Conservation (phyloP, 2,329 filamentous ascomycete genomes). For the Coccinonectria pachysandricola region DNA sequence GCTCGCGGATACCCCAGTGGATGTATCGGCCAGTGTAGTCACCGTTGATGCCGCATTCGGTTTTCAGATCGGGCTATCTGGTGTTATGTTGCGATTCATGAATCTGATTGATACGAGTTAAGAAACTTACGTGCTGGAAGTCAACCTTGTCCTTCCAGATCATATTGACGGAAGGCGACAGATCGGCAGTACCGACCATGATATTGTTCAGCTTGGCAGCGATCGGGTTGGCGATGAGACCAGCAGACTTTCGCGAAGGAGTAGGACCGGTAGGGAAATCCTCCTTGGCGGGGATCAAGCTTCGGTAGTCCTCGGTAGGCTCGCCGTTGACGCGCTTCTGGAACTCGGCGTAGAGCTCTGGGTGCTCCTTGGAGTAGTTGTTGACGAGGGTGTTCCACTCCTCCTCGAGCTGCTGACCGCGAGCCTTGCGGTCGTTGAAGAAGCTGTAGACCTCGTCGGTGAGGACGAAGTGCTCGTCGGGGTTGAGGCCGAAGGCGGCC, state of each 20-base stretch:
- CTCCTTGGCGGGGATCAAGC: constrained; percentile 34
- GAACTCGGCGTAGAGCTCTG: constrained; percentile 41
- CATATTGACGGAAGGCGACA: constrained; percentile 45
- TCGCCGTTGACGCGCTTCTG: constrained; percentile 35
- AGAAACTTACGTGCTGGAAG: constrained; percentile 31
- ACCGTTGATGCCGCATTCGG: constrained; percentile 41
- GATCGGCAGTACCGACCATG: constrained; percentile 44
- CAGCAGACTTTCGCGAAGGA: constrained; percentile 38
- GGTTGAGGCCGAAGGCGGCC: constrained; percentile 22
- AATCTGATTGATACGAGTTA: not conserved
- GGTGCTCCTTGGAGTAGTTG: constrained; percentile 33
- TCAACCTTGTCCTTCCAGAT: constrained; percentile 41
- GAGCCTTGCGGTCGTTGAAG: constrained; percentile 34
- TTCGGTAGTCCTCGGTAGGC: constrained; percentile 36
- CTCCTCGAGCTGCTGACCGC: constrained; percentile 34
- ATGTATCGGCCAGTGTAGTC: constrained; percentile 45
- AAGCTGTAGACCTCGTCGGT: constrained; percentile 38
- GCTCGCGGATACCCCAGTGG: constrained; percentile 50
- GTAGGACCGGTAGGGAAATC: constrained; percentile 36
- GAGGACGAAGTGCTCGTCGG: constrained; percentile 26
- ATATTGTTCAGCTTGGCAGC: constrained; percentile 35
- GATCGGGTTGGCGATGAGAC: constrained; percentile 39
- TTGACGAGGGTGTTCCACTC: constrained; percentile 35
- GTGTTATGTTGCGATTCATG: constrained; percentile 1
- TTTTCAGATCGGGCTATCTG: constrained; percentile 24